These are phyloP conservation scores for Cudoniella acicularis DNA, from an alignment of 495 filamentous ascomycete species.

Conservation along the genomic window DNA sequence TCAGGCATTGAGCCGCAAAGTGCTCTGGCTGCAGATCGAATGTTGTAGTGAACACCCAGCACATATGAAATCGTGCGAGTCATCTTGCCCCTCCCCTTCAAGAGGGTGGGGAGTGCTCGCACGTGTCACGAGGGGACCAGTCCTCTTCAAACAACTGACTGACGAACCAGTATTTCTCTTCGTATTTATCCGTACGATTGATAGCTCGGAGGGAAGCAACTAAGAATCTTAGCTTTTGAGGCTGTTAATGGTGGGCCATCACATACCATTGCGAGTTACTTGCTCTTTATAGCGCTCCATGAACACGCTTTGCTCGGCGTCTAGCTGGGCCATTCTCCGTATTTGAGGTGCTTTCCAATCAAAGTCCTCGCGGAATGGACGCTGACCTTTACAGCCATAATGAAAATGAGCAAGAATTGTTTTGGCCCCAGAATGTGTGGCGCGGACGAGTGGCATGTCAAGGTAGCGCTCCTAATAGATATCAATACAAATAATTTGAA, in stretches of 20 bases:
- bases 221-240: constrained; percentile 4
- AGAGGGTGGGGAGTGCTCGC: constrained; percentile 30
- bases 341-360: constrained; percentile 30
- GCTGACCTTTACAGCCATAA: constrained; percentile 37
- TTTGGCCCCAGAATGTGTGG: constrained; percentile 37
- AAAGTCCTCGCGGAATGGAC: constrained; percentile 30
- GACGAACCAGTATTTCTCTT: constrained; percentile 34
- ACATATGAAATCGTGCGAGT: no score
- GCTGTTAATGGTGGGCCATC: not conserved
- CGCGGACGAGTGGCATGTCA: constrained; percentile 38
- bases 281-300: constrained; percentile 30
- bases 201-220: constrained; percentile 25
- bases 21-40: not conserved
- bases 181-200: constrained; percentile 31
- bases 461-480: constrained; percentile 30
- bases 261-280: constrained; percentile 27
- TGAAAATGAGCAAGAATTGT: constrained; percentile 42
- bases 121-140: constrained; percentile 34
- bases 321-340: constrained; percentile 34
- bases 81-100: constrained; percentile 15
- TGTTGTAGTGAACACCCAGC: not conserved
- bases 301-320: constrained; percentile 30
- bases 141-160: constrained; percentile 37
- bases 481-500: not conserved
- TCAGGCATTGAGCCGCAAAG: not conserved